phyloP scores from a whole-genome alignment of 1,284 basidiomycete genomes.

The Leccinum pallidistipes region DNA sequence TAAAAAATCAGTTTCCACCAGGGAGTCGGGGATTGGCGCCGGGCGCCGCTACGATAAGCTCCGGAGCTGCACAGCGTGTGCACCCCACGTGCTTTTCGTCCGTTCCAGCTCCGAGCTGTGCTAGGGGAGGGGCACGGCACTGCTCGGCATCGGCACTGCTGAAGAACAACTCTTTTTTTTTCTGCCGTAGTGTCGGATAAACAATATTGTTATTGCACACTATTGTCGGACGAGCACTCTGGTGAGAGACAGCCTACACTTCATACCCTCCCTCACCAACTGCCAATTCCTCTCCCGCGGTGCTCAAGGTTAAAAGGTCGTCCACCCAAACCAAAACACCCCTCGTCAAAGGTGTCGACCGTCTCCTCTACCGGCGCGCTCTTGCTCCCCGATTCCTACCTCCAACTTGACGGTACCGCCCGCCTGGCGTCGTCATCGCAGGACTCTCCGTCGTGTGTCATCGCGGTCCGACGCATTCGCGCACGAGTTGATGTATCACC shows the following conservation, averaged over 20 bases:
- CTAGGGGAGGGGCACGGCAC: no score
- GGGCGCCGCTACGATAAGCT: no score
- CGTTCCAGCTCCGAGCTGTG: no score
- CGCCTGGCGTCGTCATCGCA: constrained; percentile 30
- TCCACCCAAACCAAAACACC: no score
- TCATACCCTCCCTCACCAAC: not conserved
- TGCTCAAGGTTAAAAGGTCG: constrained; percentile 23
- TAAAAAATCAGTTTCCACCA: no score
- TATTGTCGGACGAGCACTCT: constrained; percentile 3
- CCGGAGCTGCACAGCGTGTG: no score
- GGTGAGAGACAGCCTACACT: constrained; percentile 12
- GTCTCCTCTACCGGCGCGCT: constrained; percentile 66
- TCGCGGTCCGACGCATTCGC: constrained; percentile 29
- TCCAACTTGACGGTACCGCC: constrained; percentile 51
- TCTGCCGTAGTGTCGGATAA: no score
- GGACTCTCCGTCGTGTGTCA: constrained; percentile 24
- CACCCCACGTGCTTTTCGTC: no score
- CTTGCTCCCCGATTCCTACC: constrained; percentile 66
- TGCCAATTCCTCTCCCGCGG: constrained; percentile 21
- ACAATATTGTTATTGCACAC: not conserved
- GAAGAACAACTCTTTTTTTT: no score
- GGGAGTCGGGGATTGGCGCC: no score
- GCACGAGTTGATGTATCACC: constrained; percentile 57
- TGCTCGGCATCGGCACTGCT: no score
- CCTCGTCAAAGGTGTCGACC: no score